Evolutionary conservation across 129 eudicot genomes (phyloP).

Genomic region (Apium graveolens): DNA sequence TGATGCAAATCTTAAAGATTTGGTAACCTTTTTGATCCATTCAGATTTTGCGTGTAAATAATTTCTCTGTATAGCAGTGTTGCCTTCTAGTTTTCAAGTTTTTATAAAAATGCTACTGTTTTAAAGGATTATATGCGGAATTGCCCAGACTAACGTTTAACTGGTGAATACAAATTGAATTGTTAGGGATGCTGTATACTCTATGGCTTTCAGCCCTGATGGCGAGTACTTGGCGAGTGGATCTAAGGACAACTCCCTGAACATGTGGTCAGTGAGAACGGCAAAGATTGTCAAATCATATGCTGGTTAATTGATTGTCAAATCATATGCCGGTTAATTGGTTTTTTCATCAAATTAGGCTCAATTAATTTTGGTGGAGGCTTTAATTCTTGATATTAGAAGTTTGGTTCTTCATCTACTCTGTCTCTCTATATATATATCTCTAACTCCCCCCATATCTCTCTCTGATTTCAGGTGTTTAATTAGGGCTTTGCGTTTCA

Average conservation of each 20-base stretch:
- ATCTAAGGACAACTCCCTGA: constrained; percentile 31
- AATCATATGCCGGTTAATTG: too few species aligned
- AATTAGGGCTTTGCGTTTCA: too few species aligned
- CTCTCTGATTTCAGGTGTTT: too few species aligned
- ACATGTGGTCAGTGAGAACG: constrained; percentile 49
- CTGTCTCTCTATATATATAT: too few species aligned
- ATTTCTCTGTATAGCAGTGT: background rate
- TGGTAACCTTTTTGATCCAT: background rate
- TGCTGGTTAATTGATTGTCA: too few species aligned
- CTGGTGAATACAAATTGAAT: background rate
- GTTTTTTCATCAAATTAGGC: too few species aligned
- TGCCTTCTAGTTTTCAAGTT: background rate
- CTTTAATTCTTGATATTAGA: too few species aligned
- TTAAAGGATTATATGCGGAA: background rate
- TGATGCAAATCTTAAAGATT: background rate
- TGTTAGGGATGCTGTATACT: constrained; percentile 41
- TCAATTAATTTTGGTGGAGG: too few species aligned
- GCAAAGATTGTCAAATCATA: constrained; percentile 42
- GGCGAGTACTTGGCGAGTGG: constrained; percentile 63
- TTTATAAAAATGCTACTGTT: background rate
- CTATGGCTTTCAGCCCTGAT: constrained; percentile 50
- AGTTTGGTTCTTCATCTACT: too few species aligned
- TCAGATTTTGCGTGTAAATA: background rate
- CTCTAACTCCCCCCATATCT: too few species aligned
- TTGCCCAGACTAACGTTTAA: background rate